A percentile compares a stretch with the other conserved stretches of the same genome.
Conservation (phyloP, 495 filamentous ascomycete genomes). For the Baudoinia panamericana region DNA sequence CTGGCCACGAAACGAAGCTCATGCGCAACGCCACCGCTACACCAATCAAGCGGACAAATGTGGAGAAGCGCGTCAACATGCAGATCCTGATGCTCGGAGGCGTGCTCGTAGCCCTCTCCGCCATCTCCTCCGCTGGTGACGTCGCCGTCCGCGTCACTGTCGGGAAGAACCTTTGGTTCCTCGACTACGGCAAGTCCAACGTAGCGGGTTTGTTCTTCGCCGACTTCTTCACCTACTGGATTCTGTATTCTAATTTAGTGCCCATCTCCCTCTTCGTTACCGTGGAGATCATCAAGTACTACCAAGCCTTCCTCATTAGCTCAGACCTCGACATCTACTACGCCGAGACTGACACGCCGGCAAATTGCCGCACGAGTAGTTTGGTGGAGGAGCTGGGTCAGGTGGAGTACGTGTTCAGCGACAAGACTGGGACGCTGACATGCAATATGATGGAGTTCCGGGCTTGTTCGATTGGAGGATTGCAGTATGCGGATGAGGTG, state of each 20-base stretch:
- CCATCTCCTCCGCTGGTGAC: slow-evolving; percentile 85
- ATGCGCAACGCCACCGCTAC: slow-evolving; percentile 98
- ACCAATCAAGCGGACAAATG: slow-evolving; percentile 92
- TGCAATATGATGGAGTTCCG: slow-evolving; percentile 99
- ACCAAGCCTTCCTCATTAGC: slow-evolving; percentile 91
- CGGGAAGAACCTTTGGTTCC: slow-evolving; percentile 50
- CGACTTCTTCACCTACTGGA: slow-evolving; percentile 97
- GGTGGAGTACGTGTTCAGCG: slow-evolving; percentile 97
- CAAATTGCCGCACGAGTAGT: slow-evolving; percentile 89
- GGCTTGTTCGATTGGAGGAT: slow-evolving; percentile 80
- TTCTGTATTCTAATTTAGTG: slow-evolving; percentile 92
- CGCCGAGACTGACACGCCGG: slow-evolving; percentile 85
- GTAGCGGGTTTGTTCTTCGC: slow-evolving; percentile 73
- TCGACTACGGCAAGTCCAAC: slow-evolving; percentile 44
- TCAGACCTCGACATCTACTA: slow-evolving; percentile 98
- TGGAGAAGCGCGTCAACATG: slow-evolving; percentile 83
- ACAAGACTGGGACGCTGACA: slow-evolving; percentile 98
- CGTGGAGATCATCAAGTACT: slow-evolving; percentile 95
- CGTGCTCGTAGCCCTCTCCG: slow-evolving; percentile 71
- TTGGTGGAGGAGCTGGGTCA: slow-evolving; percentile 96
- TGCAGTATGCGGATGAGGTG: slow-evolving; percentile 88
- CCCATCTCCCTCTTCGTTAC: slow-evolving; percentile 98
- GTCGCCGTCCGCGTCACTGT: slow-evolving; percentile 57
- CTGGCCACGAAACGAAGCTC: slow-evolving; percentile 95
- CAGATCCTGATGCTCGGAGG: slow-evolving; percentile 81